Evolutionary conservation across 1,284 basidiomycete species (phyloP).

Genomic region (Fomitopsis pinicola): DNA sequence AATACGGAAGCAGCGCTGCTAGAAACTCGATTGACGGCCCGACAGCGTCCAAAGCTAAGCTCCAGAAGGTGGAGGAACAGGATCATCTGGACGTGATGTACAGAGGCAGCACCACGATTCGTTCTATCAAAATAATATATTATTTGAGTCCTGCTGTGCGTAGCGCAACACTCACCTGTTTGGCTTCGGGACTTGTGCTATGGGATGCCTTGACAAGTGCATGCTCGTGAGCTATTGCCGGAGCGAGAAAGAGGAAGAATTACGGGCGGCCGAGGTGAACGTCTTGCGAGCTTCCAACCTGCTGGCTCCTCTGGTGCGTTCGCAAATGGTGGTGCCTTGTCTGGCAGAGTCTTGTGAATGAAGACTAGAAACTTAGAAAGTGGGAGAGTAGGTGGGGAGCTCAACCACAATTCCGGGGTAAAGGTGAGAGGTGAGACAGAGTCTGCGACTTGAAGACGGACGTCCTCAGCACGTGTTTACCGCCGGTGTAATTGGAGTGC

Average conservation of each 20-base stretch:
- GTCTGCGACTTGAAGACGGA: neutral
- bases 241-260: conserved; percentile 35
- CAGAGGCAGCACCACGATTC: no score
- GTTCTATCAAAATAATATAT: no score
- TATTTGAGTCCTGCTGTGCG: no score
- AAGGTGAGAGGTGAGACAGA: neutral
- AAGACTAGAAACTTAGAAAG: neutral
- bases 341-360: no score
- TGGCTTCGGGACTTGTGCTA: conserved; percentile 55
- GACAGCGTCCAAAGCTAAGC: no score
- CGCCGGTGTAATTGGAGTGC: neutral
- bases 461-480: neutral
- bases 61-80: no score
- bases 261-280: conserved; percentile 27
- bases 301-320: neutral
- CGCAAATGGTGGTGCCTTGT: neutral
- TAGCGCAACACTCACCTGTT: no score
- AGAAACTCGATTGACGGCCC: no score
- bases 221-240: conserved; percentile 58
- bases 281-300: conserved; percentile 27
- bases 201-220: conserved; percentile 47
- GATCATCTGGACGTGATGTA: no score
- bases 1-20: no score
- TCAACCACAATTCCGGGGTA: neutral
- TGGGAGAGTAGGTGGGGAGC: neutral